A percentile compares a stretch with the other conserved stretches of the same genome.
phyloP scores from a whole-genome alignment of 805 yeast species.

The Teunomyces pallodes region DNA sequence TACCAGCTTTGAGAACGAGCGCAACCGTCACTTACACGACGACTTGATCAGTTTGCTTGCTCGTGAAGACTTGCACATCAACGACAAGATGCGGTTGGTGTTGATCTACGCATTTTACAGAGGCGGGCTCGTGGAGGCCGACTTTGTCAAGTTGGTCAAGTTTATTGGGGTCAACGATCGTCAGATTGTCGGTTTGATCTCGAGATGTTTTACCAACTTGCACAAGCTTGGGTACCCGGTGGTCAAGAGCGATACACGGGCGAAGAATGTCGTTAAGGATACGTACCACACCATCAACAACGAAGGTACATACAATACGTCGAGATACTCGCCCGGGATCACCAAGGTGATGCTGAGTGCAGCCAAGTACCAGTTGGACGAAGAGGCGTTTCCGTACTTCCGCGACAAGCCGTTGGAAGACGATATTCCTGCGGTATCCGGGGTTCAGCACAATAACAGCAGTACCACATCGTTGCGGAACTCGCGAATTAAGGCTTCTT shows the following conservation, averaged over 20 bases:
- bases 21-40: slow-evolving; percentile 57
- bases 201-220: slow-evolving; percentile 41
- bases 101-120: slow-evolving; percentile 74
- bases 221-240: slow-evolving; percentile 56
- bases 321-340: slow-evolving; percentile 71
- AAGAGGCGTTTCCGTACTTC: slow-evolving; percentile 65
- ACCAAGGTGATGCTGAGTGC: slow-evolving; percentile 55
- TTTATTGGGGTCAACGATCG: slow-evolving; percentile 47
- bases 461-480: slow-evolving; percentile 53
- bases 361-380: slow-evolving; percentile 51
- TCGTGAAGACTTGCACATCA: slow-evolving; percentile 46
- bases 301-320: slow-evolving; percentile 56
- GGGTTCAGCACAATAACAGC: background rate
- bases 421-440: slow-evolving; percentile 25
- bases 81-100: slow-evolving; percentile 74
- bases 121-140: slow-evolving; percentile 75
- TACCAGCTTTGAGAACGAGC: slow-evolving; percentile 62
- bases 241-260: slow-evolving; percentile 39
- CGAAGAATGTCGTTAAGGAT: slow-evolving; percentile 46
- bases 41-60: slow-evolving; percentile 56
- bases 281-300: slow-evolving; percentile 56
- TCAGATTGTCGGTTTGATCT: slow-evolving; percentile 58
- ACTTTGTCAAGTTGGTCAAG: slow-evolving; percentile 64
- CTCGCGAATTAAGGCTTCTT: slow-evolving; percentile 69
- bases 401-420: slow-evolving; percentile 69